Percentiles rank a stretch among this genome's conserved stretches.
These are phyloP conservation scores for Rhododendron henanense DNA, from an alignment of 148 eudicot genomes.

Conservation along the genomic window DNA sequence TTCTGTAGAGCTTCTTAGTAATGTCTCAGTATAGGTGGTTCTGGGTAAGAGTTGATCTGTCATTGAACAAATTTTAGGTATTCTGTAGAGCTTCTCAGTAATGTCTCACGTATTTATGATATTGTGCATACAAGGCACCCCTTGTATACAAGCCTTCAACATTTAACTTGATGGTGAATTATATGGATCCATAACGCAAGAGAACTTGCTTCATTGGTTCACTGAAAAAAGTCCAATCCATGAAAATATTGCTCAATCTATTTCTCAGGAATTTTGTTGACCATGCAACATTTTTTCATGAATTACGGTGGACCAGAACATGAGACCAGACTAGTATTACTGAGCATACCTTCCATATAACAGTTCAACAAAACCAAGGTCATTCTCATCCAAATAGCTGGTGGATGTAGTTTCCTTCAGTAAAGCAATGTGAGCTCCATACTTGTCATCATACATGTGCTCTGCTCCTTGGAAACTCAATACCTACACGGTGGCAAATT, in stretches of 20 bases:
- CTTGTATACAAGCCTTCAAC: too few species aligned
- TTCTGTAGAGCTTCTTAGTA: not conserved
- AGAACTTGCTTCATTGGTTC: not conserved
- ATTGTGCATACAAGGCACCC: not conserved
- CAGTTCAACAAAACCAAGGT: conserved; percentile 40
- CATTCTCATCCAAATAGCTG: conserved; percentile 28
- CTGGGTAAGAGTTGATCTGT: not conserved
- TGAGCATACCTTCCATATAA: conserved; percentile 53
- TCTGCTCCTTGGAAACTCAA: conserved; percentile 47
- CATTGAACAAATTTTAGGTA: not conserved
- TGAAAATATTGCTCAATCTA: not conserved
- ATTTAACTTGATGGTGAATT: not conserved
- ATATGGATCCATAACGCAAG: not conserved
- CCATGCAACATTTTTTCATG: not conserved
- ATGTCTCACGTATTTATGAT: not conserved
- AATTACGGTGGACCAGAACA: not conserved
- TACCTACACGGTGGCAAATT: conserved; percentile 30
- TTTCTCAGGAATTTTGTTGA: not conserved
- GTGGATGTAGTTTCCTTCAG: conserved; percentile 18
- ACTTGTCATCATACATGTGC: conserved; percentile 12
- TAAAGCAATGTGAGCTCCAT: conserved; percentile 11
- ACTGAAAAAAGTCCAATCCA: not conserved
- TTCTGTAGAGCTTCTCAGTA: not conserved
- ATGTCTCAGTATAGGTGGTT: not conserved
- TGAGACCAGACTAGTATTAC: not conserved